Evolutionary conservation across 2,329 filamentous ascomycete species (phyloP).

Genomic region (Ciborinia camelliae): DNA sequence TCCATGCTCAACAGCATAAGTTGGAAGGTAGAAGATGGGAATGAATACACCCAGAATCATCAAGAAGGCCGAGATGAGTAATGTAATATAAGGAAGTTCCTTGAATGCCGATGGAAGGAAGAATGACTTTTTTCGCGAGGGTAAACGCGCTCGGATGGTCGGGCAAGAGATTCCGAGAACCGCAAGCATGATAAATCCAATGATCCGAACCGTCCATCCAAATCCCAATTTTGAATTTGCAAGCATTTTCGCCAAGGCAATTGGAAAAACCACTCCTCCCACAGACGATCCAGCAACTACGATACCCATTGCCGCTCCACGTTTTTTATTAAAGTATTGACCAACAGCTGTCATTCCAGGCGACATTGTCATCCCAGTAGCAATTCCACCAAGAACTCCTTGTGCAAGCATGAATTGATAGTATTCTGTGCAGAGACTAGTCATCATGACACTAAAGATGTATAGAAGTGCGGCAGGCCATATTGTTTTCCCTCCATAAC

Average conservation of each 20-base stretch:
- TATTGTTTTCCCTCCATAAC: slow-evolving; percentile 50
- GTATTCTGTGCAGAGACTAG: slow-evolving; percentile 38
- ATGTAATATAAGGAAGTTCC: slow-evolving; percentile 4
- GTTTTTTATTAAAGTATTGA: slow-evolving; percentile 52
- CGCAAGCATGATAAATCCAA: slow-evolving; percentile 43
- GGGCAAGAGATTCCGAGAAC: slow-evolving; percentile 5
- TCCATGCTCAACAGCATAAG: slow-evolving; percentile 45
- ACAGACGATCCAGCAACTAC: slow-evolving; percentile 32
- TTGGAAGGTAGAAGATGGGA: slow-evolving; percentile 45
- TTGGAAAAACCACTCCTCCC: slow-evolving; percentile 19
- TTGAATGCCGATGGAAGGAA: slow-evolving; percentile 17
- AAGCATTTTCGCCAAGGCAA: slow-evolving; percentile 15
- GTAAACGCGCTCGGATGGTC: slow-evolving; percentile 10
- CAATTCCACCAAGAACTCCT: slow-evolving; percentile 35
- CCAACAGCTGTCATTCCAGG: slow-evolving; percentile 30
- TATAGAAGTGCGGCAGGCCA: slow-evolving; percentile 27
- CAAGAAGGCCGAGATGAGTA: slow-evolving; percentile 27
- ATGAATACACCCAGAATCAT: slow-evolving; percentile 50
- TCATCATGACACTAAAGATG: slow-evolving; percentile 37
- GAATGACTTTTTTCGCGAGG: slow-evolving; percentile 14
- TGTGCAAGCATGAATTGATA: slow-evolving; percentile 41
- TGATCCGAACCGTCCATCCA: slow-evolving; percentile 34
- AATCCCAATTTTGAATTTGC: slow-evolving; percentile 31
- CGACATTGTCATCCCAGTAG: slow-evolving; percentile 41
- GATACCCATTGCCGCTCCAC: slow-evolving; percentile 48